These are phyloP conservation scores for Pyrenophora teres DNA, from an alignment of 2,329 filamentous ascomycete species.

Conservation along the genomic window DNA sequence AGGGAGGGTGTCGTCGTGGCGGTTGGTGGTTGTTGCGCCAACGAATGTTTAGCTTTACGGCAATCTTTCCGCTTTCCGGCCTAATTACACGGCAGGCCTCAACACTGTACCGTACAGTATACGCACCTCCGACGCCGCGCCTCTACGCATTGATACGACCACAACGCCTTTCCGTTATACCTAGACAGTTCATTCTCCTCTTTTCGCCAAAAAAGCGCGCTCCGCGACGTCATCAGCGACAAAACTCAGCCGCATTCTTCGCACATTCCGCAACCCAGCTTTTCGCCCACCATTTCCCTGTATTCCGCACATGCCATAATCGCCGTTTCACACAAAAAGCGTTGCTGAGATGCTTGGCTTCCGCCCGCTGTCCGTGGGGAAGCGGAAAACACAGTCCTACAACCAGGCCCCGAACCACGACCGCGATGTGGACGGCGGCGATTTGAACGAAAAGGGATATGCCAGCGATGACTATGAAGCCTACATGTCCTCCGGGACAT, in stretches of 20 bases:
- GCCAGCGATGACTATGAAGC: constrained; percentile 42
- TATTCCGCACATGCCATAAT: constrained; percentile 12
- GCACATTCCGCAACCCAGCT: not conserved
- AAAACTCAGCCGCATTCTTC: not conserved
- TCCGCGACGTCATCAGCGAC: not conserved
- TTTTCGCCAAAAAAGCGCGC: not conserved
- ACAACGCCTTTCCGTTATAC: not conserved
- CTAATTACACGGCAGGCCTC: not conserved
- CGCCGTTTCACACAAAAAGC: not conserved
- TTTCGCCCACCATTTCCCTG: not conserved
- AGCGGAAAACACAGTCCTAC: constrained; percentile 44
- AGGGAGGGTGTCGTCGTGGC: not conserved
- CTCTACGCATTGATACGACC: constrained; percentile 13
- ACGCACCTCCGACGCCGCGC: not conserved
- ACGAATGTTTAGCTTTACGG: constrained; percentile 14
- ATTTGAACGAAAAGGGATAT: constrained; percentile 48
- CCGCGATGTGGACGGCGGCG: constrained; percentile 40
- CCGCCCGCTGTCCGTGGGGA: constrained; percentile 44
- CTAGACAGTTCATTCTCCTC: not conserved
- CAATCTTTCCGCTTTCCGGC: constrained; percentile 10
- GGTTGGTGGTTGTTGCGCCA: constrained; percentile 10
- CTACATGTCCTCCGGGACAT: constrained; percentile 47
- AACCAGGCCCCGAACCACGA: constrained; percentile 35
- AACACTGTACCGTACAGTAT: not conserved
- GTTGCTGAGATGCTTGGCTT: constrained; percentile 41